phyloP scores from a whole-genome alignment of 768 basidiomycete genomes.

The Suillus tomentosus region DNA sequence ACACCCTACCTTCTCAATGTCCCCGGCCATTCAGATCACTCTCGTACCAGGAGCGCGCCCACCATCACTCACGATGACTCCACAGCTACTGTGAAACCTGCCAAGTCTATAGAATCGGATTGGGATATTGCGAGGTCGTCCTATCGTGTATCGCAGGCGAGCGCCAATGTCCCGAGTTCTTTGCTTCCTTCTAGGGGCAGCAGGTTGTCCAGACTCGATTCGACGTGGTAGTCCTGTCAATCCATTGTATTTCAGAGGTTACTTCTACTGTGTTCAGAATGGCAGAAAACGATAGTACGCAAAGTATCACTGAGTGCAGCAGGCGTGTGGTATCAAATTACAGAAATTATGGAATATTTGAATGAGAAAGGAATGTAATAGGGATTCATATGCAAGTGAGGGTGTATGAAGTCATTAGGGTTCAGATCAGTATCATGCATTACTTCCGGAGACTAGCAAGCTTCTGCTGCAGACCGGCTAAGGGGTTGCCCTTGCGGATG shows the following conservation, averaged over 20 bases:
- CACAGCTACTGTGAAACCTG: not conserved
- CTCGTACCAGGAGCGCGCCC: conserved; percentile 3
- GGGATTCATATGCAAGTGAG: conserved; percentile 1
- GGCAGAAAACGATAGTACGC: not conserved
- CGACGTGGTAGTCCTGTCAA: not conserved
- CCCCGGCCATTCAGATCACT: conserved; percentile 5
- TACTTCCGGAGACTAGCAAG: conserved; percentile 4
- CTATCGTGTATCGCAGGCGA: not conserved
- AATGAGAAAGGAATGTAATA: too few relatives aligned
- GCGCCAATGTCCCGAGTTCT: not conserved
- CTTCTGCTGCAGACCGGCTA: conserved; percentile 5
- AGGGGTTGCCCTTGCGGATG: conserved; percentile 24
- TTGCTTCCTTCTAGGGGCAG: not conserved
- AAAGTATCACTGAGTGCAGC: not conserved
- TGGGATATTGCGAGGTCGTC: not conserved
- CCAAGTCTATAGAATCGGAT: not conserved
- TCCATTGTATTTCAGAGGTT: not conserved
- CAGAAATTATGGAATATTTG: not conserved
- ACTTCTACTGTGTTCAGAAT: not conserved
- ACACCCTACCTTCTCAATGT: not conserved
- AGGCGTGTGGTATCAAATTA: conserved; percentile 2
- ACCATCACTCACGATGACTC: too few relatives aligned
- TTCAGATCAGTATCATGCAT: not conserved
- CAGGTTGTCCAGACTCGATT: not conserved
- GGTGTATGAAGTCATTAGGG: conserved; percentile 1